These are phyloP conservation scores for Plectosphaerella cucumerina DNA, from an alignment of 2,329 filamentous ascomycete genomes.

Conservation along the genomic window DNA sequence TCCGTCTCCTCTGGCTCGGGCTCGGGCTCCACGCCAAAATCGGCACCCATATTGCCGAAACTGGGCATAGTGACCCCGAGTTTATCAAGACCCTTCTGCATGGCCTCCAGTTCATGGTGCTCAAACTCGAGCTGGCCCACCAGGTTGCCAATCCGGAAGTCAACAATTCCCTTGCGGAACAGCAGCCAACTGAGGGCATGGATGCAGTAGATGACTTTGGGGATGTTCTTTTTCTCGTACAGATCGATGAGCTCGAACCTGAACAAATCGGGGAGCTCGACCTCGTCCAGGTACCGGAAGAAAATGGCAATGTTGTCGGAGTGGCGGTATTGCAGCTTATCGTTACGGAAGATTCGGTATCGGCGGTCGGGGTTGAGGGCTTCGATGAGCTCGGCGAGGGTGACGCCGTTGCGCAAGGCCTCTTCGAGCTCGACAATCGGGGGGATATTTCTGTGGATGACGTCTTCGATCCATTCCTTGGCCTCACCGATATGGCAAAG, in stretches of 20 bases:
- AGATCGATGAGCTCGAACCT: constrained; percentile 95
- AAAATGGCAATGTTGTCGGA: constrained; percentile 98
- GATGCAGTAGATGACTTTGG: constrained; percentile 98
- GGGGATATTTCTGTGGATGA: constrained; percentile 79
- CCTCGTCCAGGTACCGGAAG: constrained; percentile 87
- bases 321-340: constrained; percentile 86
- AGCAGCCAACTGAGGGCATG: constrained; percentile 97
- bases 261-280: constrained; percentile 91
- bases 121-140: constrained; percentile 97
- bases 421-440: constrained; percentile 94
- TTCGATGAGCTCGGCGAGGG: constrained; percentile 85
- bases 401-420: constrained; percentile 86
- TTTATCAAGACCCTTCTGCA: constrained; percentile 95
- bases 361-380: constrained; percentile 74
- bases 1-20: constrained; percentile 83
- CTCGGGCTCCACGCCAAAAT: constrained; percentile 81
- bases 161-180: constrained; percentile 88
- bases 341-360: constrained; percentile 78
- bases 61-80: constrained; percentile 94
- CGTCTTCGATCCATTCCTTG: constrained; percentile 96
- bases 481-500: constrained; percentile 98
- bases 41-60: constrained; percentile 95
- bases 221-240: constrained; percentile 99
- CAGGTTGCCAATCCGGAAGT: constrained; percentile 93
- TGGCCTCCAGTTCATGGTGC: constrained; percentile 93